phyloP scores from a whole-genome alignment of 805 yeast species.

The Komagataella pseudopastoris region DNA sequence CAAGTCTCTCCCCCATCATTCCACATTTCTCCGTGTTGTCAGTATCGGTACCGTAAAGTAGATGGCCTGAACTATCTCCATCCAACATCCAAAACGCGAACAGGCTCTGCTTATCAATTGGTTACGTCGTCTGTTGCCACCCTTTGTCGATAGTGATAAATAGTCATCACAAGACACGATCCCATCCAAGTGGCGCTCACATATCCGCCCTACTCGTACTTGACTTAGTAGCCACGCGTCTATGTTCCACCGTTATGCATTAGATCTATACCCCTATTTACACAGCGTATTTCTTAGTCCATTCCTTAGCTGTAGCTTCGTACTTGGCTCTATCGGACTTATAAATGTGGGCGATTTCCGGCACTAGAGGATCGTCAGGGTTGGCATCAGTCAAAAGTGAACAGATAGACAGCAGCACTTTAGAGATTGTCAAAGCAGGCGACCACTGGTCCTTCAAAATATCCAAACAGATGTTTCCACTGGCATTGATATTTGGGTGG shows the following conservation, averaged over 20 bases:
- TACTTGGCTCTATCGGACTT: slow-evolving; percentile 88
- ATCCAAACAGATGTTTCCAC: slow-evolving; percentile 93
- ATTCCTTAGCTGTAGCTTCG: slow-evolving; percentile 94
- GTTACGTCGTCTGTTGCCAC: neutral
- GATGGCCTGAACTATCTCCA: neutral
- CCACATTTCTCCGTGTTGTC: neutral
- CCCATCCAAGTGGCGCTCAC: neutral
- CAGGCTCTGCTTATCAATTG: neutral
- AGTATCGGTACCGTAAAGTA: neutral
- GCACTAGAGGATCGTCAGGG: slow-evolving; percentile 98
- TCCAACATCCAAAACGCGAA: neutral
- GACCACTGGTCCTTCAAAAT: slow-evolving; percentile 98
- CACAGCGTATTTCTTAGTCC: slow-evolving; percentile 98
- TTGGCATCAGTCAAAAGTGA: slow-evolving; percentile 95
- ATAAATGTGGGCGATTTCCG: slow-evolving; percentile 94
- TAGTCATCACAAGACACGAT: neutral
- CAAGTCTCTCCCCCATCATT: no score
- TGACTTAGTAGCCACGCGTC: neutral
- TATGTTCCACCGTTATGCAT: neutral
- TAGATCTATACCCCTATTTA: slow-evolving; percentile 15
- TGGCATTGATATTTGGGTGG: slow-evolving; percentile 93
- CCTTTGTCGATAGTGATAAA: neutral
- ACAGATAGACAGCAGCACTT: slow-evolving; percentile 88
- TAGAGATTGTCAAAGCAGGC: slow-evolving; percentile 93
- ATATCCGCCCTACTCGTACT: neutral